Evolutionary conservation across 495 filamentous ascomycete species (phyloP), one percentile per base, ranked within the genome.

Genomic region (Trypethelium eluteriae): DNA sequence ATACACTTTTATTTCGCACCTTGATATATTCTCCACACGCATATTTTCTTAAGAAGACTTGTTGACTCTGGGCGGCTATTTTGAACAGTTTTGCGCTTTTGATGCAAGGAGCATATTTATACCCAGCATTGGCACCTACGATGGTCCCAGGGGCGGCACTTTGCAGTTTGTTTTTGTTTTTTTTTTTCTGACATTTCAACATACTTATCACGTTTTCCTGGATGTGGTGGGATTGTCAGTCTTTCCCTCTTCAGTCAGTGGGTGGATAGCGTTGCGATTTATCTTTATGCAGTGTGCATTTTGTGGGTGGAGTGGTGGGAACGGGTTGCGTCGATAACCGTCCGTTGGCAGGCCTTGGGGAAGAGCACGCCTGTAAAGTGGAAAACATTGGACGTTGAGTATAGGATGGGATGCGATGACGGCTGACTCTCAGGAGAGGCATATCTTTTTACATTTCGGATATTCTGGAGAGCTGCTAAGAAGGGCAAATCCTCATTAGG

Each of bases 41-140:
- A 59, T 36, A 59, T 36, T 35, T 18, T 7, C 36, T 59, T 34
- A n/a, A 2, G 6, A 59, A 59, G 32, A 59, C 32, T 7, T 59
- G 7, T 14, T 35, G 36, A 6, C 14, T 59, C 18, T 59, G 53
- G 53, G 53, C 53, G 53, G 53, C 53, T 34, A 36, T 35, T 59
- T 18, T 36, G 18, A 53, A 53, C 5, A 7, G 7, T 14, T 59
- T 18, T 36, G 53, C 53, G 53, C 53, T 59, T 59, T 59, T 18
- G 53, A 59, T 32, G 53, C 53, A 59, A 3, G 6, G 32, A 59
- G 4, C 53, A 59, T 59, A 11, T 35, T 53, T 59, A 59, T 59
- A 59, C 53, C 53, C 53, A 59, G 53, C 53, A 59, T 9, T 32
- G 11, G 53, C 53, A 59, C 7, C 32, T 7, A 36, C 18, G 10